A percentile compares a stretch with the other conserved stretches of the same genome.
phyloP scores from a whole-genome alignment of 345 rosid species.

The Hibiscus syriacus region DNA sequence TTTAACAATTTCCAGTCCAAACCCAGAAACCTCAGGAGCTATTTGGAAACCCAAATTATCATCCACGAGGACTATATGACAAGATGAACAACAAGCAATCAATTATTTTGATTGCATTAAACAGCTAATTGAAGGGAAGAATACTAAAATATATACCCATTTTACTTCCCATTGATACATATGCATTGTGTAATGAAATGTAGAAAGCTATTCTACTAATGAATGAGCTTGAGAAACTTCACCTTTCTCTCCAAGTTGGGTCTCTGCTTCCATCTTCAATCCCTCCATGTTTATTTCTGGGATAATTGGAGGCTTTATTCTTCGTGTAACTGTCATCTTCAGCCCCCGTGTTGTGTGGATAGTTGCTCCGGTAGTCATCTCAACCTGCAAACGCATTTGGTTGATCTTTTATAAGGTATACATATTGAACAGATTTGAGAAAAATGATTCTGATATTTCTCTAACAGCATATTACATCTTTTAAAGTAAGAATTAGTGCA shows the following conservation, averaged over 20 bases:
- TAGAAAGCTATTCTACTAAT: neutral
- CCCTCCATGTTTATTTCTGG: conserved; percentile 34
- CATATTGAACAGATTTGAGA: too few relatives aligned
- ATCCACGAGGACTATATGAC: neutral
- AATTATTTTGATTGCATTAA: neutral
- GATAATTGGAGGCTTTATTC: conserved; percentile 43
- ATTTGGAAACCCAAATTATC: too few relatives aligned
- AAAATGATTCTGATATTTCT: too few relatives aligned
- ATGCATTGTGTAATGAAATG: neutral
- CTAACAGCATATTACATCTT: too few relatives aligned
- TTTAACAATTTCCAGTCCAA: too few relatives aligned
- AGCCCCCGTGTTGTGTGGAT: conserved; percentile 87
- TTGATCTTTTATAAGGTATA: neutral
- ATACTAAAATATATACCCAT: neutral
- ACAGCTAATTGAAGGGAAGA: too few relatives aligned
- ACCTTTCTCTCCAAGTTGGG: conserved; percentile 24
- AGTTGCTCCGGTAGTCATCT: conserved; percentile 92
- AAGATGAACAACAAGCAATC: neutral
- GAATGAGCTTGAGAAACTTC: conserved; percentile 52
- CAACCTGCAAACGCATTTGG: conserved; percentile 40
- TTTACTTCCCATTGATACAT: neutral
- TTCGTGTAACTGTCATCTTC: conserved; percentile 54
- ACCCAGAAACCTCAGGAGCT: too few relatives aligned
- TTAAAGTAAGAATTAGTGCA: too few relatives aligned
- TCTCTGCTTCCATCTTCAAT: conserved; percentile 25